Base-by-base conservation (phyloP, 331 rosid genomes). In the Cydonia oblonga region DNA sequence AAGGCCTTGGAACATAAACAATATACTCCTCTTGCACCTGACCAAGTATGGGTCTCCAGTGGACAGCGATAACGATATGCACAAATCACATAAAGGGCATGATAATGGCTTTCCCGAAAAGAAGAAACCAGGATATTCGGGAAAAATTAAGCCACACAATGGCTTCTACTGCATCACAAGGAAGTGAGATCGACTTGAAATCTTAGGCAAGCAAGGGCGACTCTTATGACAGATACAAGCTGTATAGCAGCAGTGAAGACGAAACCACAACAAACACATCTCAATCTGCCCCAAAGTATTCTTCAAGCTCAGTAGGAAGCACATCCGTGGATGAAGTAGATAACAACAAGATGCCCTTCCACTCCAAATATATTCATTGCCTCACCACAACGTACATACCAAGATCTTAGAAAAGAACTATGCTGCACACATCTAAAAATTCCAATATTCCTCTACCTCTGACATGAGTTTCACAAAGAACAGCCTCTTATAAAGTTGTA, bases 271-370 rank as follows among this genome's bases (percentile, higher is more conserved):
- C 81, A 58, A 83, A 85, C 20, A 70, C 83, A 62, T 81, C 89
- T 57, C 82, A 71, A 15, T 89, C 83, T 30, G 74, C 72, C 59
- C 66, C 60, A 5, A 85, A 81, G 66, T 66, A 74, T 56, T 62
- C 77, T 64, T 78, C 91, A 51, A 84, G 91, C 71, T 85, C 87
- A 38, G 70, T 74, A 15, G 93, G 62, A 59, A 84, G 87, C 40
- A 65, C 66, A 49, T 86, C 84, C 1, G 91, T 68, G 33, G 88
- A 85, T 18, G 96, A 89, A 33, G 67, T 70, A 62, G 95, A 87
- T 40, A 56, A 28, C 33, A 83, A 67, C 78, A 75, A 73, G 82
- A 75, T 3, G 66, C 82, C 87, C 49, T 76, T 81, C 73, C 29
- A 64, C 25, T 59, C 46, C 38, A 79, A 59, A 35, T 57, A 65